Evolutionary conservation across 331 rosid species (phyloP).

Genomic region (Dryas integrifolia): DNA sequence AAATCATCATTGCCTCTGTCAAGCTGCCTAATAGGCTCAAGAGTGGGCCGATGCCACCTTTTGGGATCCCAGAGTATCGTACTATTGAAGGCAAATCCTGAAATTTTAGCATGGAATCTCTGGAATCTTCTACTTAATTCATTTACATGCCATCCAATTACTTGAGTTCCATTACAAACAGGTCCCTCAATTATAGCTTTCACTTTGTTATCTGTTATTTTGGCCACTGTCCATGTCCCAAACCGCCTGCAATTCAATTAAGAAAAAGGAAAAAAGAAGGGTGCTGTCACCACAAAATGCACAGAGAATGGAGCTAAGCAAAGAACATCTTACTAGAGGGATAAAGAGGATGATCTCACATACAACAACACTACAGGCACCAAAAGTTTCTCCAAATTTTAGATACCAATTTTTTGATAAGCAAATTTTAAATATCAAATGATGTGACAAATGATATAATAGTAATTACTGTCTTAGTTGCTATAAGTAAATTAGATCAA

Average conservation of each 20-base stretch:
- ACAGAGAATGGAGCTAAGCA: neutral
- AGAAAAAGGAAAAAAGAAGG: conserved; percentile 17
- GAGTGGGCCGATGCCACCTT: conserved; percentile 69
- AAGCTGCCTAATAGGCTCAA: conserved; percentile 68
- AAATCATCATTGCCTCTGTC: conserved; percentile 53
- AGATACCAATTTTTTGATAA: neutral
- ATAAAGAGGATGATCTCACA: conserved; percentile 4
- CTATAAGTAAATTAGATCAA: conserved; percentile 1
- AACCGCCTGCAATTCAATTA: conserved; percentile 63
- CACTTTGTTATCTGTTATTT: conserved; percentile 34
- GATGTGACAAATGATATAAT: neutral
- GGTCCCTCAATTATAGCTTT: conserved; percentile 62
- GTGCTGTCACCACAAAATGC: conserved; percentile 14
- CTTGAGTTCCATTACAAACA: conserved; percentile 71
- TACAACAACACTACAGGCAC: neutral
- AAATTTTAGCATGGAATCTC: conserved; percentile 68
- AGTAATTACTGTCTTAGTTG: neutral
- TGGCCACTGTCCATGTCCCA: conserved; percentile 83
- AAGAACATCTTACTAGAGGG: conserved; percentile 1
- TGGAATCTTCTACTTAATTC: conserved; percentile 42
- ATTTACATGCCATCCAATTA: conserved; percentile 76
- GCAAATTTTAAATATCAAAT: neutral
- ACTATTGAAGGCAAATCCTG: conserved; percentile 92
- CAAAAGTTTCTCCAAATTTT: neutral
- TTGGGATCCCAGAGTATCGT: conserved; percentile 85